A percentile compares a stretch with the other conserved stretches of the same genome.
Evolutionary conservation across 805 yeast genomes (phyloP).

Genomic region (Lipomyces orientalis): DNA sequence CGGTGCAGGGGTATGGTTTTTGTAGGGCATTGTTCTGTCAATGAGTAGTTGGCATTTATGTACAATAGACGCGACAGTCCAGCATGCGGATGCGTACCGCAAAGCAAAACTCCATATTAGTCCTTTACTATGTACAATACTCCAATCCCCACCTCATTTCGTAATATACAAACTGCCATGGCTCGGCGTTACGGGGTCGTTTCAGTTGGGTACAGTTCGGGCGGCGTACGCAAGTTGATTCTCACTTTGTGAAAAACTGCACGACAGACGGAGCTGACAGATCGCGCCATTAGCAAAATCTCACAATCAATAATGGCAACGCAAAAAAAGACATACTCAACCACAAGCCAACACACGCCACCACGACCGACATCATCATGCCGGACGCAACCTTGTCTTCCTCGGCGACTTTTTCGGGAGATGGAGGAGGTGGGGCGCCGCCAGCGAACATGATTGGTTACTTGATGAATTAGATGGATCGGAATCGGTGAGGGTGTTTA

Average conservation of each 20-base stretch:
- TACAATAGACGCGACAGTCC: no score
- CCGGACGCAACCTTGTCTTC: slow-evolving; percentile 43
- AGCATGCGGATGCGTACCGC: no score
- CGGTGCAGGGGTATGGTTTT: no score
- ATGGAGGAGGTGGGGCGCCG: slow-evolving; percentile 48
- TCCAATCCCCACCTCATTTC: no score
- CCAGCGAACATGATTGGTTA: slow-evolving; percentile 47
- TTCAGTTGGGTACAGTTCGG: no score
- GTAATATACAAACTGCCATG: no score
- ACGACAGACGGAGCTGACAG: slow-evolving; percentile 28
- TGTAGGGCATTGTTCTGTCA: no score
- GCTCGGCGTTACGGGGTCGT: no score
- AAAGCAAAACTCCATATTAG: no score
- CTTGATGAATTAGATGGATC: not conserved
- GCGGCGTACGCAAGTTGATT: no score
- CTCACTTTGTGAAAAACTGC: slow-evolving; percentile 20
- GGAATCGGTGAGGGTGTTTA: not conserved
- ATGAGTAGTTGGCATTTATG: no score
- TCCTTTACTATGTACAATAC: no score
- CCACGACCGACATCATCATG: slow-evolving; percentile 44
- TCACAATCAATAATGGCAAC: not conserved
- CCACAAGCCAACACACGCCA: slow-evolving; percentile 49
- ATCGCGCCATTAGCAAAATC: not conserved
- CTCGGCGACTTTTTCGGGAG: slow-evolving; percentile 47
- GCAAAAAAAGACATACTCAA: slow-evolving; percentile 39